These are phyloP conservation scores for Chamaecrista fasciculata DNA, from an alignment of 306 rosid genomes.

Conservation along the genomic window DNA sequence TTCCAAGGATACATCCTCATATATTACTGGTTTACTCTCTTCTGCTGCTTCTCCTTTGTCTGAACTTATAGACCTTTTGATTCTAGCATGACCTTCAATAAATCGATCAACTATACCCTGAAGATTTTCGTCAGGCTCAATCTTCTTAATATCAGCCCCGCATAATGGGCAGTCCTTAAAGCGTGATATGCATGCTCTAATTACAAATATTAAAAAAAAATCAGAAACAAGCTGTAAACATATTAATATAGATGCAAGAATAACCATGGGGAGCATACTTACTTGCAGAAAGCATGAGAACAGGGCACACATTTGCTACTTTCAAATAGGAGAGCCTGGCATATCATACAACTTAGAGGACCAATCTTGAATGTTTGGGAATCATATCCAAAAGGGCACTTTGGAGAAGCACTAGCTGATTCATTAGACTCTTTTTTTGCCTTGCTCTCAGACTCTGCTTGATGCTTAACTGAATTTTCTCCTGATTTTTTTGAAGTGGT, in stretches of 20 bases:
- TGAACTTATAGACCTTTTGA: slow-evolving; percentile 64
- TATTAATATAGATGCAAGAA: slow-evolving; percentile 8
- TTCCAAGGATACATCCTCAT: slow-evolving; percentile 94
- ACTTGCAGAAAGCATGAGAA: slow-evolving; percentile 80
- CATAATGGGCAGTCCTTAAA: slow-evolving; percentile 90
- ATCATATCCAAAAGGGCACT: slow-evolving; percentile 90
- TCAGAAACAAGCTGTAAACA: slow-evolving; percentile 20
- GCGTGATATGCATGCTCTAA: slow-evolving; percentile 74
- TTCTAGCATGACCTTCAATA: slow-evolving; percentile 97
- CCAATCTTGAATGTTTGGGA: slow-evolving; percentile 84
- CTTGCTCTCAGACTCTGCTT: slow-evolving; percentile 42
- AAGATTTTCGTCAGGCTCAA: slow-evolving; percentile 68
- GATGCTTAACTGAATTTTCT: slow-evolving; percentile 42
- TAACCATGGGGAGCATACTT: slow-evolving; percentile 19
- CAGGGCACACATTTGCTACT: slow-evolving; percentile 81
- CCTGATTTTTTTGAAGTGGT: slow-evolving; percentile 41
- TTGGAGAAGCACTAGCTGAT: slow-evolving; percentile 41
- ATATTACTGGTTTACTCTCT: slow-evolving; percentile 60
- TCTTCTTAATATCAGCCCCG: slow-evolving; percentile 85
- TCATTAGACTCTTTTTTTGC: slow-evolving; percentile 39
- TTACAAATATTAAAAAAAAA: slow-evolving; percentile 12
- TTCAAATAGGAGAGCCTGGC: slow-evolving; percentile 52
- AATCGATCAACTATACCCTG: slow-evolving; percentile 83
- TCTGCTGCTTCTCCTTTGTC: slow-evolving; percentile 49
- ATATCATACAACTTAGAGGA: slow-evolving; percentile 89